Conservation (phyloP, 306 rosid genomes). For the apple (Malus domestica) region DNA sequence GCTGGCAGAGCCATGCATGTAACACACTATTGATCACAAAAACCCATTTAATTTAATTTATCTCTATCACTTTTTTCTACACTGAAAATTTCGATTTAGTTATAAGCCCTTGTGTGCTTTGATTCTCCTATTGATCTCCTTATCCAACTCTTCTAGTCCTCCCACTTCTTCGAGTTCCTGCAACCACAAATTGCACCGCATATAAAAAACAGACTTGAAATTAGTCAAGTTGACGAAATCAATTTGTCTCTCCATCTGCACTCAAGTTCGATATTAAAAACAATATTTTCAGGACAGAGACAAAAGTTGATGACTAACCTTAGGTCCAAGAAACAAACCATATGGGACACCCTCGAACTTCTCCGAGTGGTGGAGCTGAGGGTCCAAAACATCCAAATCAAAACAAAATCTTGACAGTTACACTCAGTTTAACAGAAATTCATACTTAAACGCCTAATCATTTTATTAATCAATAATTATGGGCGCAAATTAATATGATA, state of each 20-base stretch:
- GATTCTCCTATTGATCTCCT: conserved; percentile 60
- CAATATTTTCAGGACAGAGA: not conserved
- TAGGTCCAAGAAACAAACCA: conserved; percentile 94
- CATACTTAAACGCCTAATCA: not conserved
- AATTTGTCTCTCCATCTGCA: too few species aligned
- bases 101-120: conserved; percentile 30
- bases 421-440: conserved; percentile 3
- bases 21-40: not conserved
- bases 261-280: not conserved
- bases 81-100: conserved; percentile 2
- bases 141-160: conserved; percentile 76
- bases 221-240: too few species aligned
- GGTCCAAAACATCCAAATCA: conserved; percentile 10
- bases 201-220: not conserved
- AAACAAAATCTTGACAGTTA: conserved; percentile 19
- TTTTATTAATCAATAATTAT: not conserved
- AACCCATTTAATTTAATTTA: not conserved
- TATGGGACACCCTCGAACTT: conserved; percentile 89
- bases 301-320: conserved; percentile 17
- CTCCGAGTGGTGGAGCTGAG: conserved; percentile 90
- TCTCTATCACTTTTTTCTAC: conserved; percentile 16
- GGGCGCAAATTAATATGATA: too few species aligned
- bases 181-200: conserved; percentile 11
- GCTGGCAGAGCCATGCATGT: not conserved
- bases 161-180: conserved; percentile 95